Conservation (phyloP, 495 filamentous ascomycete genomes). For the Margaritispora aquatica region DNA sequence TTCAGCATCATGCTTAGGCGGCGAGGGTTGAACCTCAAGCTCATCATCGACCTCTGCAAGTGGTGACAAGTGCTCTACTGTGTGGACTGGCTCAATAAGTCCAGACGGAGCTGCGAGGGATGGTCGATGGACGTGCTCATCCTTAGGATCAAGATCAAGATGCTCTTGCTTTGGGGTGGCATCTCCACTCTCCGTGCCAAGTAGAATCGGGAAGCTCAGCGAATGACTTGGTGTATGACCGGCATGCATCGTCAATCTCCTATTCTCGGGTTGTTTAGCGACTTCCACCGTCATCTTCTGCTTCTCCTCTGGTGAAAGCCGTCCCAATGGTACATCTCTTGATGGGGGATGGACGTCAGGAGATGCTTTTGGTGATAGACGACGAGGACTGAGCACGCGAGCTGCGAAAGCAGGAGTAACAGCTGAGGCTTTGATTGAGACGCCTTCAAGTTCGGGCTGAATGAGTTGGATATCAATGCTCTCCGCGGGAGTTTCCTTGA, state of each 20-base stretch:
- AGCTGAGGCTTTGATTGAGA: slow-evolving; percentile 23
- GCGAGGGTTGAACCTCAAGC: not conserved
- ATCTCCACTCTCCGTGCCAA: slow-evolving; percentile 12
- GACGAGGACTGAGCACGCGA: slow-evolving; percentile 17
- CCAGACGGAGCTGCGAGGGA: not conserved
- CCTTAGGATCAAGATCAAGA: not conserved
- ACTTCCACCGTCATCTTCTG: slow-evolving; percentile 14
- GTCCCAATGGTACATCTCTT: not conserved
- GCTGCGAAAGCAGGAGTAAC: slow-evolving; percentile 22
- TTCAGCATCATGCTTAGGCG: slow-evolving; percentile 1
- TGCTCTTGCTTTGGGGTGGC: slow-evolving; percentile 21
- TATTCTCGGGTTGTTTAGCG: slow-evolving; percentile 13
- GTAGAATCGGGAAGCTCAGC: slow-evolving; percentile 12
- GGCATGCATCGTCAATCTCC: slow-evolving; percentile 25
- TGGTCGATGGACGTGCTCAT: not conserved
- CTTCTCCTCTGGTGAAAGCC: not conserved
- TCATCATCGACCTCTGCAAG: not conserved
- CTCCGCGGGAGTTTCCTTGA: slow-evolving; percentile 7
- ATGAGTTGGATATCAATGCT: slow-evolving; percentile 26
- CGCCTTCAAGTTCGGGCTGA: slow-evolving; percentile 23
- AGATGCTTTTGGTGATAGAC: slow-evolving; percentile 10
- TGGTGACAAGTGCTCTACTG: not conserved
- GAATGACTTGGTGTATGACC: slow-evolving; percentile 27
- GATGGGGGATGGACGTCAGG: slow-evolving; percentile 9
- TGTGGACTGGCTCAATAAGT: not conserved